These are phyloP conservation scores for Flueggea neowawraea DNA, from an alignment of 441 rosid species.

Conservation along the genomic window DNA sequence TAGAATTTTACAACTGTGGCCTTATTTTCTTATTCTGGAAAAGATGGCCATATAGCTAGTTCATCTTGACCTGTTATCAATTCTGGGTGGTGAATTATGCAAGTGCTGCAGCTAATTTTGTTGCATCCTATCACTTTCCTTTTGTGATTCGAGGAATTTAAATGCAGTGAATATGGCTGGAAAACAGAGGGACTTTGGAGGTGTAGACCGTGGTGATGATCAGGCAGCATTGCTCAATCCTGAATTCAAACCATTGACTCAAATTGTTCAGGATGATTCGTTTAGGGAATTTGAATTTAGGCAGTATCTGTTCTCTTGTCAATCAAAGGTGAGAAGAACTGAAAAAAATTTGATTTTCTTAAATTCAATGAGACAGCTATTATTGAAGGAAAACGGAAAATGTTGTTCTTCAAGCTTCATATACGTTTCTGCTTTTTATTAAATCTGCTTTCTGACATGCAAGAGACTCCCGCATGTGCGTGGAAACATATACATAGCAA, in stretches of 20 bases:
- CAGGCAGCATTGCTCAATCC: constrained; percentile 81
- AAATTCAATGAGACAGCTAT: neutral
- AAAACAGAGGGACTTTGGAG: constrained; percentile 90
- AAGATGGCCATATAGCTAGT: too few relatives aligned
- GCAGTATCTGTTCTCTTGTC: constrained; percentile 95
- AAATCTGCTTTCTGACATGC: too few relatives aligned
- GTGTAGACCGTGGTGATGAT: constrained; percentile 88
- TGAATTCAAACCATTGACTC: constrained; percentile 71
- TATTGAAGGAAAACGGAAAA: neutral
- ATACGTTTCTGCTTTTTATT: too few relatives aligned
- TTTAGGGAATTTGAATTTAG: constrained; percentile 96
- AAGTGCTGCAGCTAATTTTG: too few relatives aligned
- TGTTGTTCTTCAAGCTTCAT: neutral
- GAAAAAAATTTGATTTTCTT: constrained; percentile 8
- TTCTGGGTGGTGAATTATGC: too few relatives aligned
- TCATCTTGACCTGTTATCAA: too few relatives aligned
- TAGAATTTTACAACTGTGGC: too few relatives aligned
- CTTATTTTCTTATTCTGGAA: too few relatives aligned
- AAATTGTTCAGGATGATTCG: constrained; percentile 93
- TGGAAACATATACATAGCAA: too few relatives aligned
- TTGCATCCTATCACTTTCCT: too few relatives aligned
- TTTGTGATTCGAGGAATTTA: too few relatives aligned
- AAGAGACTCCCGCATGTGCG: too few relatives aligned
- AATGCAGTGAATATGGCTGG: constrained; percentile 71
- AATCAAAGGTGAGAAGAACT: constrained; percentile 70